Evolutionary conservation across 176 grass and related monocot species (phyloP).

Genomic region (Stipa capillata): DNA sequence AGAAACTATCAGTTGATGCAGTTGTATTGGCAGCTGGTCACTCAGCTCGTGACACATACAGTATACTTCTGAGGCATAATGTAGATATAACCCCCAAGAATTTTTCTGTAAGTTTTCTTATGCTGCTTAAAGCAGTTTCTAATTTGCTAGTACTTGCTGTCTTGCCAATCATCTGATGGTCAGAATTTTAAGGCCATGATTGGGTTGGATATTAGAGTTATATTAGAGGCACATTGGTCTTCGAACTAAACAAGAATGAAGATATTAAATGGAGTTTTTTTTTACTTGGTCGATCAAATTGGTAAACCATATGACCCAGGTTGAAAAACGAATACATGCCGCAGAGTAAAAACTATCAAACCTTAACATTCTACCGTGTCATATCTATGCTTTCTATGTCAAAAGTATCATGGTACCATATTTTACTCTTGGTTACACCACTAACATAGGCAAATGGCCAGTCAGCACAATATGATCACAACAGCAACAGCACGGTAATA

Average conservation of each 20-base stretch:
- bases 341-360: neutral
- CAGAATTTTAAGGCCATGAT: neutral
- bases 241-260: neutral
- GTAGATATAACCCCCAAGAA: constrained; percentile 63
- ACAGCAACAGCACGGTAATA: neutral
- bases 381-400: neutral
- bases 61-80: constrained; percentile 73
- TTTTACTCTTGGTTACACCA: neutral
- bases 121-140: constrained; percentile 12
- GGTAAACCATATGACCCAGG: neutral
- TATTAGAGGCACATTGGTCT: neutral
- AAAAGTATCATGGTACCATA: neutral
- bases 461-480: neutral
- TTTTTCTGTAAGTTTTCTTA: constrained; percentile 78
- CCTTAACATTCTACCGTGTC: neutral
- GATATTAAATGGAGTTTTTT: neutral
- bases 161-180: neutral
- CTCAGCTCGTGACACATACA: constrained; percentile 85
- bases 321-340: neutral
- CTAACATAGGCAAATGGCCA: neutral
- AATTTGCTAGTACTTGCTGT: constrained; percentile 10
- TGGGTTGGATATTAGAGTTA: neutral
- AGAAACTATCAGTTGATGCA: constrained; percentile 69
- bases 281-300: neutral
- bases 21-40: constrained; percentile 93